These are phyloP conservation scores for Globisporangium polare DNA, from an alignment of 352 stramenopile genomes.

Conservation along the genomic window DNA sequence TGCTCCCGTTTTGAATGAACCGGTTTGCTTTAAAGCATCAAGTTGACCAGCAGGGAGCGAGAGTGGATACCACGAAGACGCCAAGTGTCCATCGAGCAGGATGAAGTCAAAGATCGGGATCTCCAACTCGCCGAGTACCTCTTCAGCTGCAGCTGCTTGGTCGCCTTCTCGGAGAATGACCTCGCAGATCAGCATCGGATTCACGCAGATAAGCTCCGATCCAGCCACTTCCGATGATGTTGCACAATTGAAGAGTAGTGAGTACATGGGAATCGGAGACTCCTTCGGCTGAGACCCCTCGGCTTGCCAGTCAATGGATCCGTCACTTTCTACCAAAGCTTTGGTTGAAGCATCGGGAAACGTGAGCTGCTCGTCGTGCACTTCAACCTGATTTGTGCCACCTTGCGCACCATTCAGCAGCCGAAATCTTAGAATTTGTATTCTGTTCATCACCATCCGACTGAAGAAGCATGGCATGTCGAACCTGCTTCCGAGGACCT, in stretches of 20 bases:
- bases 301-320: conserved; percentile 9
- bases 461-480: conserved; percentile 18
- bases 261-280: not conserved
- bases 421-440: conserved; percentile 12
- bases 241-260: conserved; percentile 12
- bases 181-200: conserved; percentile 28
- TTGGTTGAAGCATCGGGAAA: conserved; percentile 1
- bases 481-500: conserved; percentile 21
- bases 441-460: conserved; percentile 16
- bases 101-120: conserved; percentile 49
- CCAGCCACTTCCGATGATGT: not conserved
- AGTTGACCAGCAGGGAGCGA: not conserved
- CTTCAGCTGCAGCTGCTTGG: not conserved
- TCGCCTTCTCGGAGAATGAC: conserved; percentile 12
- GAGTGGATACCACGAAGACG: conserved; percentile 26
- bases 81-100: conserved; percentile 36
- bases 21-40: not conserved
- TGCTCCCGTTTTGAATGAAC: not conserved
- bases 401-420: conserved; percentile 10
- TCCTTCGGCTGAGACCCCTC: not conserved
- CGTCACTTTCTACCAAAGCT: conserved; percentile 7
- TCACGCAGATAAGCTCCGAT: conserved; percentile 8
- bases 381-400: not conserved
- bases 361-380: not conserved
- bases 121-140: conserved; percentile 24